Evolutionary conservation across 2,329 filamentous ascomycete species (phyloP).

Genomic region (Tolypocladium tropicale): DNA sequence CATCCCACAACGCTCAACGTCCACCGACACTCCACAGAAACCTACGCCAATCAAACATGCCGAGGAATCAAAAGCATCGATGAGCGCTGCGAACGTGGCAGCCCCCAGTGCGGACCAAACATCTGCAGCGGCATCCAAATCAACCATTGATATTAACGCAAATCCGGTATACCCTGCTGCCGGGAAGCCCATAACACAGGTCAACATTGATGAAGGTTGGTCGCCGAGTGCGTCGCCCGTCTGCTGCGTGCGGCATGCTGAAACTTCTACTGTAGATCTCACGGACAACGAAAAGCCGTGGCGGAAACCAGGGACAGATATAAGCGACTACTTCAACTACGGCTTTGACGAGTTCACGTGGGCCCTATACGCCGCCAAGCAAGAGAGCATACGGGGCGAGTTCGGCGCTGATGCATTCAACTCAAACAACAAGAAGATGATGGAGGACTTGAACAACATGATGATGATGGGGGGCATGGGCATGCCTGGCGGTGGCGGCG

Average conservation of each 20-base stretch:
- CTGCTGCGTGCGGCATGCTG: constrained; percentile 1
- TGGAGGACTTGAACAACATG: constrained; percentile 58
- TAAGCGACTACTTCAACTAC: constrained; percentile 98
- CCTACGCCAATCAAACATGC: constrained; percentile 36
- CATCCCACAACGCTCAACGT: constrained; percentile 49
- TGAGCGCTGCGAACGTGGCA: constrained; percentile 16
- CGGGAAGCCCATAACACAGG: constrained; percentile 70
- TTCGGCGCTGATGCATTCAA: constrained; percentile 58
- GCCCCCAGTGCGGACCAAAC: constrained; percentile 40
- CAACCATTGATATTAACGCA: constrained; percentile 74
- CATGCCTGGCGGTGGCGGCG: constrained; percentile 28
- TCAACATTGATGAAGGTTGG: constrained; percentile 61
- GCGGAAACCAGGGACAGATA: constrained; percentile 87
- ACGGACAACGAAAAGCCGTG: constrained; percentile 84
- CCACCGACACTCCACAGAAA: constrained; percentile 39
- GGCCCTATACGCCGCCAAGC: constrained; percentile 87
- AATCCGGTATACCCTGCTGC: constrained; percentile 69
- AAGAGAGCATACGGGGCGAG: constrained; percentile 67
- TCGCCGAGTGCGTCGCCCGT: not conserved
- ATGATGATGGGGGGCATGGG: constrained; percentile 51
- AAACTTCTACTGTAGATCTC: constrained; percentile 37
- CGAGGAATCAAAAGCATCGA: constrained; percentile 21
- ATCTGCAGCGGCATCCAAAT: constrained; percentile 61
- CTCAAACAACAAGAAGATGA: constrained; percentile 66
- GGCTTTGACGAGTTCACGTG: constrained; percentile 98